Evolutionary conservation across 2,329 filamentous ascomycete genomes (phyloP).

Genomic region (Neonectria hederae): DNA sequence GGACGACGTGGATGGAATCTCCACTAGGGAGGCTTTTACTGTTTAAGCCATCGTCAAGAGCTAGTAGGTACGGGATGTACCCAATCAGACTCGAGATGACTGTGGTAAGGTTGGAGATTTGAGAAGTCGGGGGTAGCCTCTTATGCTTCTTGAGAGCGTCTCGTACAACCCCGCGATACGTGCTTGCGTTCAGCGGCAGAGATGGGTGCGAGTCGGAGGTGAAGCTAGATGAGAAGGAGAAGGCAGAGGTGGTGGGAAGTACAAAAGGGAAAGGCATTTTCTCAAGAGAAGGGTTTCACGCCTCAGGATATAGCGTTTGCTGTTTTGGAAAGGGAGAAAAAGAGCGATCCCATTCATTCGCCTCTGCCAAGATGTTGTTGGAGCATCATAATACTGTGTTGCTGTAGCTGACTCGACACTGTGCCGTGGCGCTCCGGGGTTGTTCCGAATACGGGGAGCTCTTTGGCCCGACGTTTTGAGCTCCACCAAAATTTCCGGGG

Average conservation of each 20-base stretch:
- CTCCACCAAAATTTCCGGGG: conserved; percentile 34
- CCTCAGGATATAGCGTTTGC: neutral
- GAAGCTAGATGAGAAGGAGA: conserved; percentile 82
- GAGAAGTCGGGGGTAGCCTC: conserved; percentile 76
- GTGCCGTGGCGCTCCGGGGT: conserved; percentile 28
- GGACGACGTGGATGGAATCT: conserved; percentile 74
- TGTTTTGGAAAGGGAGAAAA: neutral
- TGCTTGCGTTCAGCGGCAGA: conserved; percentile 82
- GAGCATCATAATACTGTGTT: conserved; percentile 40
- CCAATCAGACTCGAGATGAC: conserved; percentile 75
- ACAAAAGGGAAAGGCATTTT: conserved; percentile 90
- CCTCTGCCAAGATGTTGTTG: conserved; percentile 36
- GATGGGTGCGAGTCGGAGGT: conserved; percentile 87
- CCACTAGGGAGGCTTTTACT: conserved; percentile 53
- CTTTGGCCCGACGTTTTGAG: conserved; percentile 11
- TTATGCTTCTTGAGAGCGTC: conserved; percentile 90
- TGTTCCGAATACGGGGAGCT: conserved; percentile 40
- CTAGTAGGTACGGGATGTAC: conserved; percentile 86
- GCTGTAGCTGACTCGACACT: neutral
- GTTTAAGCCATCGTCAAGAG: conserved; percentile 77
- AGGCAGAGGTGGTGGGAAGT: conserved; percentile 88
- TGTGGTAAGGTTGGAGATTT: conserved; percentile 74
- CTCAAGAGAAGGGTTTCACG: neutral
- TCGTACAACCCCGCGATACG: conserved; percentile 83
- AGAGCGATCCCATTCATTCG: conserved; percentile 8